phyloP scores from a whole-genome alignment of 179 eudicot species.

The Sideroxylon spinosum region DNA sequence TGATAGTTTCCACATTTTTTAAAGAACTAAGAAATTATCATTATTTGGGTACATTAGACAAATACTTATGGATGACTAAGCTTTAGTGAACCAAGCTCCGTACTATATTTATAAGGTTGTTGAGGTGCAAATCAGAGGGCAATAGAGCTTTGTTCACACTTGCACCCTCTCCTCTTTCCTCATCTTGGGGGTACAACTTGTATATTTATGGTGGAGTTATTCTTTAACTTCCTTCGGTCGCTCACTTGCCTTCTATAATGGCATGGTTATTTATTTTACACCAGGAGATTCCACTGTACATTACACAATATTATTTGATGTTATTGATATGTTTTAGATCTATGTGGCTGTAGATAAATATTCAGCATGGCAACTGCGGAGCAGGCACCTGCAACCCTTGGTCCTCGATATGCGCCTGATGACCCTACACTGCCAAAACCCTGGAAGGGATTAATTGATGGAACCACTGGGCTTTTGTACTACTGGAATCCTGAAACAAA shows the following conservation, averaged over 20 bases:
- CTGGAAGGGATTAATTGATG: slow-evolving; percentile 94
- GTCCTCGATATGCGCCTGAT: slow-evolving; percentile 91
- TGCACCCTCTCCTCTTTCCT: not conserved
- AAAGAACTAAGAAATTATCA: too few relatives aligned
- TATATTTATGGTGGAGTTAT: not conserved
- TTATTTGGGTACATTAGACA: not conserved
- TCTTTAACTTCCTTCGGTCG: not conserved
- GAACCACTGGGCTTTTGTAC: slow-evolving; percentile 62
- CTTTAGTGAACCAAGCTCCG: not conserved
- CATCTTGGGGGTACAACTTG: not conserved
- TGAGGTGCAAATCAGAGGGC: not conserved
- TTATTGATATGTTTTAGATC: not conserved
- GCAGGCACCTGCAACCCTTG: slow-evolving; percentile 53
- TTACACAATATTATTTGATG: not conserved
- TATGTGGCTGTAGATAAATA: not conserved
- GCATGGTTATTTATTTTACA: not conserved
- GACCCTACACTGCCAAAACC: slow-evolving; percentile 87
- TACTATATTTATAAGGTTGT: not conserved
- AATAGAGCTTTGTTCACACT: not conserved
- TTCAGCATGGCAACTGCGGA: slow-evolving; percentile 61
- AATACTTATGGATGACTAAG: not conserved
- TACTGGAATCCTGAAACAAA: slow-evolving; percentile 95
- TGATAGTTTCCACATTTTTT: too few relatives aligned
- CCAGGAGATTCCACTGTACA: not conserved
- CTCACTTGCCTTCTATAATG: too few relatives aligned